Percentiles rank a stretch among this genome's conserved stretches.
These are phyloP conservation scores for Lathyrus tuberosus DNA, from an alignment of 306 rosid genomes.

Conservation along the genomic window DNA sequence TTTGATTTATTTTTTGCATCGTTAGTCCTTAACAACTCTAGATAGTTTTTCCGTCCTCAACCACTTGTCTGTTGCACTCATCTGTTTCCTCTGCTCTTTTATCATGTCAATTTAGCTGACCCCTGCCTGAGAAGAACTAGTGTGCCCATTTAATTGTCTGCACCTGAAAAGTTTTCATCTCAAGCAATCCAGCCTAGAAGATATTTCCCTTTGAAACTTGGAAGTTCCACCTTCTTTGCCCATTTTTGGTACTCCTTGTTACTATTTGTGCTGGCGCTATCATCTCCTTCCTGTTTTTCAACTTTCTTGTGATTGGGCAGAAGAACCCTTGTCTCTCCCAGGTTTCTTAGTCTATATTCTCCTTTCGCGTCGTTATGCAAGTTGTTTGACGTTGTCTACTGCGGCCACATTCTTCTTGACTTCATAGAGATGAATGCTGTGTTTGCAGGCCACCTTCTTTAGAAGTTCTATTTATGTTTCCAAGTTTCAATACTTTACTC, in stretches of 20 bases:
- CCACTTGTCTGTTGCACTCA: background rate
- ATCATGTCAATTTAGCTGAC: background rate
- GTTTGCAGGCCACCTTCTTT: background rate
- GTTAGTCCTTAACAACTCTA: background rate
- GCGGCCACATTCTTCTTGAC: background rate
- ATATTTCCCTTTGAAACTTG: background rate
- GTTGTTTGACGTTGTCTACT: background rate
- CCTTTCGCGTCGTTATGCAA: background rate
- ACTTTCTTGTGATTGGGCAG: too few species aligned
- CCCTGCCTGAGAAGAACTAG: background rate
- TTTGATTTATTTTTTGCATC: background rate
- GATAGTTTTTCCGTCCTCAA: background rate
- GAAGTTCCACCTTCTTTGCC: background rate
- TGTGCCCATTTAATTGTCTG: background rate
- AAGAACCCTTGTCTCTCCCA: background rate
- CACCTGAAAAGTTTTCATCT: background rate
- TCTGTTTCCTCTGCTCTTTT: background rate
- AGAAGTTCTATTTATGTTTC: conserved; percentile 1
- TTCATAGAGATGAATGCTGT: background rate
- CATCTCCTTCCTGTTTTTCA: background rate
- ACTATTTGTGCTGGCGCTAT: background rate
- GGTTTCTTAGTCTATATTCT: background rate
- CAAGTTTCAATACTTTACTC: background rate
- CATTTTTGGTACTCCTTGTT: background rate
- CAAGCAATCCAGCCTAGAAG: background rate